Evolutionary conservation across 2,329 filamentous ascomycete species (phyloP).

Genomic region (Clonostachys sp.): DNA sequence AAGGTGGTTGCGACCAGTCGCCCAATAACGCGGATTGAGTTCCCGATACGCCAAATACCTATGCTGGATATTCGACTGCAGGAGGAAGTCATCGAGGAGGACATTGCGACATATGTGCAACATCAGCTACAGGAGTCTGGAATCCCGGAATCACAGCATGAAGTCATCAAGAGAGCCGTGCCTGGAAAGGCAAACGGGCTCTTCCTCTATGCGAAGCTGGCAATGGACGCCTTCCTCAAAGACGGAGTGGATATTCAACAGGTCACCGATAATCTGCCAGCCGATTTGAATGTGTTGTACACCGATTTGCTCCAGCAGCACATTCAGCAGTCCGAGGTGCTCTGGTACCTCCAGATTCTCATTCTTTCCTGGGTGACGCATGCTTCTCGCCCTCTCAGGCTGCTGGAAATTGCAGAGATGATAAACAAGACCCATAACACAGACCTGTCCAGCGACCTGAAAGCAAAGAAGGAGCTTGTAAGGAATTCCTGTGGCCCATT

Average conservation of each 20-base stretch:
- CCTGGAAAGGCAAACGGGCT: not conserved
- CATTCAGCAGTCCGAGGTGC: not conserved
- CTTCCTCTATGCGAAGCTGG: not conserved
- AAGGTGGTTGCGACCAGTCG: not conserved
- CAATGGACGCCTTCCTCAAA: not conserved
- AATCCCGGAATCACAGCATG: not conserved
- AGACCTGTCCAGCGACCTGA: not conserved
- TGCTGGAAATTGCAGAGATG: not conserved
- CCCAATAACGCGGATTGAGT: not conserved
- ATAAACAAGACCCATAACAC: not conserved
- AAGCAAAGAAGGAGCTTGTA: not conserved
- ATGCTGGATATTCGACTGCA: not conserved
- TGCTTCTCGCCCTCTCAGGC: not conserved
- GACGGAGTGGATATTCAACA: not conserved
- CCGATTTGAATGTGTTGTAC: not conserved
- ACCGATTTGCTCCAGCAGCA: not conserved
- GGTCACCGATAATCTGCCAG: not conserved
- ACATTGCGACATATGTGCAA: not conserved
- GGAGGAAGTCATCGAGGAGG: not conserved
- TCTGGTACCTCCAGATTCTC: not conserved
- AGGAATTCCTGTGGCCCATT: not conserved
- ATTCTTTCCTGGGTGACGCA: not conserved
- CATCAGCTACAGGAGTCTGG: not conserved
- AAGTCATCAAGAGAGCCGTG: not conserved
- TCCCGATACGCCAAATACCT: not conserved